phyloP scores from a whole-genome alignment of 371 early-diverging fungal species.

The Mortierella polycephala region DNA sequence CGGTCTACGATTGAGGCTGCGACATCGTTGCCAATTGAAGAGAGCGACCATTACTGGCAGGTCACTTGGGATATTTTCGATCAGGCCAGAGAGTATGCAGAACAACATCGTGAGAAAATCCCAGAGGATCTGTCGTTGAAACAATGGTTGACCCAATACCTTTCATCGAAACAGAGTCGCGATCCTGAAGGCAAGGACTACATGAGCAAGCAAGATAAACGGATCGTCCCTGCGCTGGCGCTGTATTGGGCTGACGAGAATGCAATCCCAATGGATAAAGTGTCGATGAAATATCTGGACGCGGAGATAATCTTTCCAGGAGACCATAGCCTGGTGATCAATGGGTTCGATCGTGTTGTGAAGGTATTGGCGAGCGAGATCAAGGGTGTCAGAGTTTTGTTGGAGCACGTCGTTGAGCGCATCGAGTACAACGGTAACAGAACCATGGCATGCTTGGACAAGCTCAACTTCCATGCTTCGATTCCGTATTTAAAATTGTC shows the following conservation, averaged over 20 bases:
- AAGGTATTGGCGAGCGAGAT: conserved; percentile 25
- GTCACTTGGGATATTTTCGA: conserved; percentile 48
- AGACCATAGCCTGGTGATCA: conserved; percentile 39
- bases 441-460: too few species aligned
- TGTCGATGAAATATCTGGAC: conserved; percentile 50
- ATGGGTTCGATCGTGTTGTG: conserved; percentile 45
- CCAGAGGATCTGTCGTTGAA: conserved; percentile 29
- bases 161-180: conserved; percentile 9
- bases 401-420: conserved; percentile 39
- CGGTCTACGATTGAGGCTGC: neutral
- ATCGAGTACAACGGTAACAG: conserved; percentile 47
- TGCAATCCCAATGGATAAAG: conserved; percentile 43
- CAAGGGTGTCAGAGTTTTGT: conserved; percentile 18
- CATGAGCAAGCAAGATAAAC: conserved; percentile 17
- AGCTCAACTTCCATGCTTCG: too few species aligned
- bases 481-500: neutral
- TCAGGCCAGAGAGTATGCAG: conserved; percentile 26
- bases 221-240: conserved; percentile 17
- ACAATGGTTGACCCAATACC: conserved; percentile 30
- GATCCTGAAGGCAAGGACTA: conserved; percentile 22
- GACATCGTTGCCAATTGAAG: neutral
- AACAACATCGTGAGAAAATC: conserved; percentile 24
- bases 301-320: conserved; percentile 46
- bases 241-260: conserved; percentile 52
- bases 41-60: conserved; percentile 37